A percentile compares a stretch with the other conserved stretches of the same genome.
These are phyloP conservation scores for Acaromyces ingoldii DNA, from an alignment of 1,284 basidiomycete species.

Conservation along the genomic window DNA sequence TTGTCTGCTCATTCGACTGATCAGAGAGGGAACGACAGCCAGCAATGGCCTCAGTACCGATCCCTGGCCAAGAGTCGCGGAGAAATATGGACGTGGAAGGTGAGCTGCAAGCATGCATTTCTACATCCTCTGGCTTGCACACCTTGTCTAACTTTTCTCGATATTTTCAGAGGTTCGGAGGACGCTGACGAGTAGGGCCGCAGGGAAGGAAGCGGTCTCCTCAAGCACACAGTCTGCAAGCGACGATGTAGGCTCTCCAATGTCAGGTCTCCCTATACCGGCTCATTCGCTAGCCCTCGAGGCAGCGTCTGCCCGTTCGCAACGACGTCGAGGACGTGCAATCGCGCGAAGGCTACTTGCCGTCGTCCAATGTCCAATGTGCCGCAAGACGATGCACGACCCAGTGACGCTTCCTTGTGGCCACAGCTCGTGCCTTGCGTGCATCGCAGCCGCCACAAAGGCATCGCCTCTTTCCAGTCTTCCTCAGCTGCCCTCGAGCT, in stretches of 20 bases:
- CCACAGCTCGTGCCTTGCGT: slow-evolving; percentile 37
- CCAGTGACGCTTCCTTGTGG: slow-evolving; percentile 40
- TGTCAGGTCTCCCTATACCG: too few relatives aligned
- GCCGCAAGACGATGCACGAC: slow-evolving; percentile 23
- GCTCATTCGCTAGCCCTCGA: too few relatives aligned
- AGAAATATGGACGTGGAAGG: too few relatives aligned
- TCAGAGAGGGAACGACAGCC: too few relatives aligned
- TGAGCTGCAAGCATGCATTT: too few relatives aligned
- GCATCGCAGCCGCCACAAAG: slow-evolving; percentile 21
- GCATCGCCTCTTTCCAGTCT: slow-evolving; percentile 11
- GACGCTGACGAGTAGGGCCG: neutral
- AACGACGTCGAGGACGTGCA: slow-evolving; percentile 24
- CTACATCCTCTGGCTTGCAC: too few relatives aligned
- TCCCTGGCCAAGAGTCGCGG: too few relatives aligned
- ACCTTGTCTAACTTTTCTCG: neutral
- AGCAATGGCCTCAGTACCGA: too few relatives aligned
- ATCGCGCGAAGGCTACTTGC: slow-evolving; percentile 23
- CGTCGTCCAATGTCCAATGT: slow-evolving; percentile 25
- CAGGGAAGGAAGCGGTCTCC: neutral
- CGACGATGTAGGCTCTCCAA: neutral
- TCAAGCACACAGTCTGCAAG: neutral
- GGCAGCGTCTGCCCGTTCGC: neutral
- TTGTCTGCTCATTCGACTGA: too few relatives aligned
- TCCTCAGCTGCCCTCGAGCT: slow-evolving; percentile 17
- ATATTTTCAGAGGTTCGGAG: neutral